phyloP scores from a whole-genome alignment of 768 basidiomycete genomes.

The Lyophyllum shimeji region DNA sequence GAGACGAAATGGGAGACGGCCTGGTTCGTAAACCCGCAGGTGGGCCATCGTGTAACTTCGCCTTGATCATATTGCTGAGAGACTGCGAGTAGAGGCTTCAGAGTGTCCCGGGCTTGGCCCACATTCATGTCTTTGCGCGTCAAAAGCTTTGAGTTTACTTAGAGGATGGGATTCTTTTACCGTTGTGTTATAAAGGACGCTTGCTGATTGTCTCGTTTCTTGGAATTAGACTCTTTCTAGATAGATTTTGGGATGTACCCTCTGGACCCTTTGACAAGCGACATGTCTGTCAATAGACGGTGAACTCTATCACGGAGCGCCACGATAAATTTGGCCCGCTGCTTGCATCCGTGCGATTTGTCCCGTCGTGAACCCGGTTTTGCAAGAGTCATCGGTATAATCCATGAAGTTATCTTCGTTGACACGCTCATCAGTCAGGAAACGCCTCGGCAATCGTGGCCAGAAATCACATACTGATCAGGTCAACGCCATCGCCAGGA shows the following conservation, averaged over 20 bases:
- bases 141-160: constrained; percentile 32
- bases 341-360: constrained; percentile 35
- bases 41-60: constrained; percentile 34
- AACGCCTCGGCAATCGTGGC: neutral
- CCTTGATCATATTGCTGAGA: neutral
- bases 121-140: constrained; percentile 85
- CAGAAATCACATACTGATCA: constrained; percentile 35
- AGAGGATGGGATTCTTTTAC: neutral
- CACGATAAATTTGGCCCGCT: constrained; percentile 31
- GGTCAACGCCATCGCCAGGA: constrained; percentile 31
- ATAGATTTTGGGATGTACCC: too few species aligned
- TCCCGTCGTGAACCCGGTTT: constrained; percentile 42
- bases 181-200: neutral
- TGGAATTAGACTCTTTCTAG: too few species aligned
- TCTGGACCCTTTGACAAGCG: too few species aligned
- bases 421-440: neutral
- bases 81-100: constrained; percentile 61
- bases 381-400: constrained; percentile 44
- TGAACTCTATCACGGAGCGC: neutral
- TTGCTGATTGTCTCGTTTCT: neutral
- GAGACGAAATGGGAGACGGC: constrained; percentile 85
- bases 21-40: constrained; percentile 90
- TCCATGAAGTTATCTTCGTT: constrained; percentile 44
- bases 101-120: constrained; percentile 77
- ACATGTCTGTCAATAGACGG: too few species aligned